These are phyloP conservation scores for Globisporangium rhizosaccharum DNA, from an alignment of 352 stramenopile species.

Conservation along the genomic window DNA sequence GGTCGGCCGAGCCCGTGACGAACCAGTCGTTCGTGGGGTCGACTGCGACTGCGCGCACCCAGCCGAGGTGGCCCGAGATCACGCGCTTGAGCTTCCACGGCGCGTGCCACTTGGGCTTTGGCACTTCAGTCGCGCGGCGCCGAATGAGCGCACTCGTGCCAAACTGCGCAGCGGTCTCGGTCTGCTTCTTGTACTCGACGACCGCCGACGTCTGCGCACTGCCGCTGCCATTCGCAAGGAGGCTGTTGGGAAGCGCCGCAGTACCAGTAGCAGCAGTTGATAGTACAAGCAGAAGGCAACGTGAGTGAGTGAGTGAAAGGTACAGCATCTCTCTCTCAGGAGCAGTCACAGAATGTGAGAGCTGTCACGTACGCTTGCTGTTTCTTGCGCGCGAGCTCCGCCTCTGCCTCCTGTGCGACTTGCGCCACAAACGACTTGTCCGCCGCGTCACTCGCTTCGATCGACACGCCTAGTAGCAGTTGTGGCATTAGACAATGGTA, in stretches of 20 bases:
- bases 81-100: conserved; percentile 98
- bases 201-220: conserved; percentile 29
- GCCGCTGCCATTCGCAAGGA: conserved; percentile 17
- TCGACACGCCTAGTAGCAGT: conserved; percentile 7
- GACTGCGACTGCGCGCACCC: conserved; percentile 96
- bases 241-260: conserved; percentile 8
- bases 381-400: conserved; percentile 37
- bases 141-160: conserved; percentile 64
- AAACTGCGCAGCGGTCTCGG: conserved; percentile 43
- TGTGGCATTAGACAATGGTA: neutral
- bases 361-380: conserved; percentile 32
- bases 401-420: conserved; percentile 50
- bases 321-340: neutral
- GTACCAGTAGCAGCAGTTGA: neutral
- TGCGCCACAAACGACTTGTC: conserved; percentile 41
- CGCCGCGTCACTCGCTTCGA: conserved; percentile 3
- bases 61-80: conserved; percentile 94
- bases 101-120: conserved; percentile 97
- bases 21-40: conserved; percentile 99
- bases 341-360: neutral
- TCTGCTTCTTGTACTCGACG: conserved; percentile 59
- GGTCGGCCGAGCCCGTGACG: conserved; percentile 95
- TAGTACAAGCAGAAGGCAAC: neutral
- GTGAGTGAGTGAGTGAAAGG: conserved; percentile 1
- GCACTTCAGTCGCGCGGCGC: conserved; percentile 82